These are phyloP conservation scores for Fusarium setosum DNA, from an alignment of 2,329 filamentous ascomycete species.

Conservation along the genomic window DNA sequence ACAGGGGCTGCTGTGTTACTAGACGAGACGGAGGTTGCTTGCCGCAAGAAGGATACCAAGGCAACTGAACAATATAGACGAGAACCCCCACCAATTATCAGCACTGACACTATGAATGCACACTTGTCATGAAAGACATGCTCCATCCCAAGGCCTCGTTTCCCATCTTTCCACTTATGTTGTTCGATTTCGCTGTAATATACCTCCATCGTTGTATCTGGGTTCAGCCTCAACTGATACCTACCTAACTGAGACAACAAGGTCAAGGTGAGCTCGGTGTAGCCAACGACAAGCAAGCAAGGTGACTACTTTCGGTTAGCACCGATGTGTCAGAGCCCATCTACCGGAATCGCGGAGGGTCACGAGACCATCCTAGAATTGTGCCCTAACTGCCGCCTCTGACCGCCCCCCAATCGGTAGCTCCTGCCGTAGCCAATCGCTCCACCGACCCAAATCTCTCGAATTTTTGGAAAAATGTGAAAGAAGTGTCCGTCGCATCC, in stretches of 20 bases:
- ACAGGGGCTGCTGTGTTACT: slow-evolving; percentile 10
- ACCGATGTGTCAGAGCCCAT: background rate
- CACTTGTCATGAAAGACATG: no score
- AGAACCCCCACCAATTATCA: slow-evolving; percentile 1
- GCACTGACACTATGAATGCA: no score
- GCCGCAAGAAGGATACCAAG: slow-evolving; percentile 17
- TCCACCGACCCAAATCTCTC: slow-evolving; percentile 40
- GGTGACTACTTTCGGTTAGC: slow-evolving; percentile 1
- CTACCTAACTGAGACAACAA: no score
- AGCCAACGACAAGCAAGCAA: background rate
- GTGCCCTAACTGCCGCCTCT: slow-evolving; percentile 58
- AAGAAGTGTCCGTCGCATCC: slow-evolving; percentile 42
- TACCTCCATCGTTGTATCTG: no score
- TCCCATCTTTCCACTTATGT: no score
- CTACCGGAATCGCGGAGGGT: background rate
- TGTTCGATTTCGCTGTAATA: no score
- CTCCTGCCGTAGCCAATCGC: slow-evolving; percentile 9
- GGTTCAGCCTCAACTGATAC: no score
- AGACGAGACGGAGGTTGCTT: slow-evolving; percentile 20
- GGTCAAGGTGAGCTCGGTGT: slow-evolving; percentile 16
- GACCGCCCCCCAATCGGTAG: slow-evolving; percentile 51
- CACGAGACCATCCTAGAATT: background rate
- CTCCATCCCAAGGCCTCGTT: no score
- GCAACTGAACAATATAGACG: slow-evolving; percentile 36
- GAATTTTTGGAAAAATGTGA: slow-evolving; percentile 44